A percentile compares a stretch with the other conserved stretches of the same genome.
These are phyloP conservation scores for Populus hybrid DNA, from an alignment of 441 rosid species.

Conservation along the genomic window DNA sequence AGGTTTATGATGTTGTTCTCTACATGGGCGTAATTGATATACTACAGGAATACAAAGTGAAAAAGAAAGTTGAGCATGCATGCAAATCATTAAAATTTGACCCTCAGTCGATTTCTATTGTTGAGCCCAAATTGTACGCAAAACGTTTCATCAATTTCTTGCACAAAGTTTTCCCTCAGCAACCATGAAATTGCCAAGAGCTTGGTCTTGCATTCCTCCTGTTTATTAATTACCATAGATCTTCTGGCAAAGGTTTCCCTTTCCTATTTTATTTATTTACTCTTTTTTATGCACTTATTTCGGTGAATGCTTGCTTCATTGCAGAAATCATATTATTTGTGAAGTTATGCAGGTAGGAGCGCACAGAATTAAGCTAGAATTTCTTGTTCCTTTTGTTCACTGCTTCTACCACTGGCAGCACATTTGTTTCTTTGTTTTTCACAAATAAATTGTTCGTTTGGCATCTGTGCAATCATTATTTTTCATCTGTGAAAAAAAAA, in stretches of 20 bases:
- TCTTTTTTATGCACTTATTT: background rate
- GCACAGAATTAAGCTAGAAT: background rate
- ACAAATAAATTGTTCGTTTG: no score
- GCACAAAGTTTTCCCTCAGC: constrained; percentile 61
- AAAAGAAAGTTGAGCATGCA: constrained; percentile 65
- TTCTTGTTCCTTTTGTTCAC: no score
- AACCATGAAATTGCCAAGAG: constrained; percentile 17
- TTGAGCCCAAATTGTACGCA: constrained; percentile 70
- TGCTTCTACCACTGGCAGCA: no score
- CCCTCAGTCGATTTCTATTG: constrained; percentile 58
- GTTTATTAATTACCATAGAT: background rate
- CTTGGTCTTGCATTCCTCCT: background rate
- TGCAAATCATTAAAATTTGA: constrained; percentile 67
- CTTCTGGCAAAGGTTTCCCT: constrained; percentile 1
- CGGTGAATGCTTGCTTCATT: background rate
- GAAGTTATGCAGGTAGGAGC: background rate
- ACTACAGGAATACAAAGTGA: constrained; percentile 75
- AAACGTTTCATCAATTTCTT: constrained; percentile 70
- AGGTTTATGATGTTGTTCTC: constrained; percentile 85
- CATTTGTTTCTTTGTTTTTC: no score
- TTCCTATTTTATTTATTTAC: background rate
- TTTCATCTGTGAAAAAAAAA: no score
- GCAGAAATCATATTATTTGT: constrained; percentile 5
- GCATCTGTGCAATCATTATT: no score
- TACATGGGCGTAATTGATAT: constrained; percentile 96